Evolutionary conservation across 2,329 filamentous ascomycete species (phyloP), one percentile per base, ranked within the genome.

Genomic region (Penicillium griseofulvum): DNA sequence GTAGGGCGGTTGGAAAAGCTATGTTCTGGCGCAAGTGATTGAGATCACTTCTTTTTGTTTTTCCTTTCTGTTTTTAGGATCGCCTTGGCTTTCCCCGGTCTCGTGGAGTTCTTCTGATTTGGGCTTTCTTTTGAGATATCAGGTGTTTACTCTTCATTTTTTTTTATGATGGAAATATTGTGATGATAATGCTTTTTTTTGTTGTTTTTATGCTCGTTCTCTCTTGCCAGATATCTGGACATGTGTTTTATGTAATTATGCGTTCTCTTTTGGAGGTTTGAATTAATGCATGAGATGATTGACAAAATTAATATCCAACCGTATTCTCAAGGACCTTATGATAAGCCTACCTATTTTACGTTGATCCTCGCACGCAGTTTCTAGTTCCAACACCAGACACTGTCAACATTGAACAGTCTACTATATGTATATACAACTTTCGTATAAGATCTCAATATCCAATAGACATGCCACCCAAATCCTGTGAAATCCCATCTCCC

Each of bases 1-100:
- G 72, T 50, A 64, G 73, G 38, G 63, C 65, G 26, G 48, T 62
- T 22, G 68, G 65, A 12, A 75, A 72, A 49, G 61, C 69, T 14
- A 73, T 74, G 68, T 76, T 76, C 56, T 76, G 74, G 73, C 68
- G 68, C 56, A 74, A 68, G 60, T 73, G 31, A 14, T n/a, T 48
- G 28, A 14, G 31, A n/a, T 49, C 26, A 36, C 42, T 46, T 22
- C 26, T 17, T 52, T 22, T 24, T 24, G 17, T 3, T 5, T 8
- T 44, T 44, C 22, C 8, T 22, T 16, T 3, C 2, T 49, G 29
- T 31, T 43, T 49, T 19, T 22, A 24, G 31, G 9, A n/a, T 45
- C 22, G 11, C 8, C 12, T 33, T n/a, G 22, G 37, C 31, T 34
- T 31, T 43, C 14, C 43, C 11, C 8, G 14, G 5, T 55, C 19